Evolutionary conservation across 83 land plant genomes (phyloP).

Genomic region (Picea mariana): DNA sequence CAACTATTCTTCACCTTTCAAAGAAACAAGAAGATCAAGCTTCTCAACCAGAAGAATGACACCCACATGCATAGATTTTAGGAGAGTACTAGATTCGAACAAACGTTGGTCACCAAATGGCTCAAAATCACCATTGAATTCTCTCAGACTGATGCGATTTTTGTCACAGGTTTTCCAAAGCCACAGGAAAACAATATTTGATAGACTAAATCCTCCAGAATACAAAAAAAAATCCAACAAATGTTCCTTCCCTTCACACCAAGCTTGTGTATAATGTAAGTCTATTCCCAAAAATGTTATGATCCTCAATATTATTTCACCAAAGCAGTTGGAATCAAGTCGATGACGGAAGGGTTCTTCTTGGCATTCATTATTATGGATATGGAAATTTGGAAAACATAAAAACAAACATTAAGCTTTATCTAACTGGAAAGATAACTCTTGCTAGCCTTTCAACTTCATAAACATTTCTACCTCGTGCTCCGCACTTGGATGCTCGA

Average conservation of each 20-base stretch:
- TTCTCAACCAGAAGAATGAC: constrained; percentile 13
- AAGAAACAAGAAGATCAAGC: background rate
- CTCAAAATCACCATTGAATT: no score
- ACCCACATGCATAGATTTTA: constrained; percentile 20
- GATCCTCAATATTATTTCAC: no score
- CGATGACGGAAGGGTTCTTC: constrained; percentile 96
- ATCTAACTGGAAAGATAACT: constrained; percentile 87
- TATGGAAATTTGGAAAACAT: constrained; percentile 99
- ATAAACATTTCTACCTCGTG: constrained; percentile 91
- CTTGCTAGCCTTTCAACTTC: constrained; percentile 78
- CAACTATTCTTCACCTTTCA: constrained; percentile 15
- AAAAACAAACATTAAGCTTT: constrained; percentile 76
- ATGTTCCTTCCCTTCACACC: no score
- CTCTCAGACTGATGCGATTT: no score
- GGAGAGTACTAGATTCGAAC: background rate
- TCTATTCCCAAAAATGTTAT: no score
- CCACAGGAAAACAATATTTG: no score
- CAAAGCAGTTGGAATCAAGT: no score
- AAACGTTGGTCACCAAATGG: no score
- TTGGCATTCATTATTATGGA: constrained; percentile 91
- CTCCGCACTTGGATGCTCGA: constrained; percentile 89
- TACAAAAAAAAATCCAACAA: no score
- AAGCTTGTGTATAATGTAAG: no score
- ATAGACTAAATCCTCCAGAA: no score
- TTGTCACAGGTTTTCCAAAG: no score